Base-by-base conservation (phyloP, 345 rosid genomes). In the Cardiospermum halicacabum region DNA sequence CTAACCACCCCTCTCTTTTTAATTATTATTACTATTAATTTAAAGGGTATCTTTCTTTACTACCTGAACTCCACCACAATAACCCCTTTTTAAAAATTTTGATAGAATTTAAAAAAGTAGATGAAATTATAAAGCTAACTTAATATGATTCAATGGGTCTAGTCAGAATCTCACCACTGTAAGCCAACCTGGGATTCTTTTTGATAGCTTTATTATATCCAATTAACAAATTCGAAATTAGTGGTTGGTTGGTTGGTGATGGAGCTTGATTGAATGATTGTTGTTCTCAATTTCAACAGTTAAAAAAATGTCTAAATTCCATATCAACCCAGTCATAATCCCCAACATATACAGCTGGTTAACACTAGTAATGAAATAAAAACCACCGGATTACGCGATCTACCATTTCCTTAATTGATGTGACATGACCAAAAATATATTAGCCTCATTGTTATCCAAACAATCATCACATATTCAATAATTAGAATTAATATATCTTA, bases 301-400 rank as follows among this genome's bases (percentile, higher is more conserved):
- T 16, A 73, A 71, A 57, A 32, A 34, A 34, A n/a, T n/a, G n/a
- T n/a, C n/a, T n/a, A n/a, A n/a, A n/a, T n/a, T n/a, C n/a, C n/a
- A n/a, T n/a, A n/a, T n/a, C n/a, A n/a, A n/a, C n/a, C n/a, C n/a
- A n/a, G 80, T 75, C 85, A 55, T 84, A 80, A 81, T 86, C 39
- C 51, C 69, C 81, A 78, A 57, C 89, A 79, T 16, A 75, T 67
- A 75, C 96, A 91, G 94, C 97, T 89, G 94, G 88, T 85, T 80
- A 89, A 79, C 92, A 78, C 70, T 53, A 66, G 45, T 37, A 70
- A 83, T n/a, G n/a, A 64, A 68, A 69, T 80, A 82, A 78, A 80
- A 85, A 78, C 82, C 64, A 47, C 53, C 18, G 42, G 69, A 84
- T 84, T 80, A 75, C 71, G 61, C 42, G 74, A 84, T 77, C 79